Evolutionary conservation across 495 filamentous ascomycete genomes (phyloP), one percentile per base, ranked within the genome.

Genomic region (Annulohypoxylon maeteangense): DNA sequence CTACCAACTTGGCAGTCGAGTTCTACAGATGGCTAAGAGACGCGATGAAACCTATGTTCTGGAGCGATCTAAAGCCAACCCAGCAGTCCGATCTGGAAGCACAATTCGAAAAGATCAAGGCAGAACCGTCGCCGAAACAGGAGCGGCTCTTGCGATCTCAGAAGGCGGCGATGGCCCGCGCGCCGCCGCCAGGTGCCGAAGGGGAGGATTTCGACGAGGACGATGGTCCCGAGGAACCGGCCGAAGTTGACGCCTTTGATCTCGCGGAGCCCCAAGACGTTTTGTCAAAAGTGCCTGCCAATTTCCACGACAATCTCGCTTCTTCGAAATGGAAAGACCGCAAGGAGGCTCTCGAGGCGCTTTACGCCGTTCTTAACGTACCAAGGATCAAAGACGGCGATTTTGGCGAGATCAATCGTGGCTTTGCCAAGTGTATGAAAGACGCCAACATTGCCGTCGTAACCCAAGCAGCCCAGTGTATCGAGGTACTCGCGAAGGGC

Each of bases 291-390:
- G 79, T 98, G 8, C 91, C 95, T 1, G 89, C 89, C 20, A 87
- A 93, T 75, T 92, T 97, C 61, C 83, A 87, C 50, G 95, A 98
- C 27, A 90, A 91, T 44, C 80, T 98, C 34, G 89, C 85, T 1
- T 97, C 94, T 36, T 88, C 94, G 11, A 99, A 98, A 74, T 99
- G 96, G 96, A 98, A 98, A 78, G 96, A 99, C 72, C 88, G 96
- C 64, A 98, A 98, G 81, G 96, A 99, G 53, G 91, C 93, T 0
- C 81, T 98, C 27, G 96, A 99, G 65, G 94, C 89, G 6, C 81
- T 98, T 2, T 90, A 90, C 74, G 84, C 84, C 11, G 84, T 87
- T 7, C 80, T 96, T 59, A 97, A 98, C 75, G 90, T 95, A 16
- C 94, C 95, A 22, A 88, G 90, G 59, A 97, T 99, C 77, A 94